A percentile compares a stretch with the other conserved stretches of the same genome.
These are phyloP conservation scores for Aegilops bicornis DNA, from an alignment of 176 grass and related monocot genomes.

Conservation along the genomic window DNA sequence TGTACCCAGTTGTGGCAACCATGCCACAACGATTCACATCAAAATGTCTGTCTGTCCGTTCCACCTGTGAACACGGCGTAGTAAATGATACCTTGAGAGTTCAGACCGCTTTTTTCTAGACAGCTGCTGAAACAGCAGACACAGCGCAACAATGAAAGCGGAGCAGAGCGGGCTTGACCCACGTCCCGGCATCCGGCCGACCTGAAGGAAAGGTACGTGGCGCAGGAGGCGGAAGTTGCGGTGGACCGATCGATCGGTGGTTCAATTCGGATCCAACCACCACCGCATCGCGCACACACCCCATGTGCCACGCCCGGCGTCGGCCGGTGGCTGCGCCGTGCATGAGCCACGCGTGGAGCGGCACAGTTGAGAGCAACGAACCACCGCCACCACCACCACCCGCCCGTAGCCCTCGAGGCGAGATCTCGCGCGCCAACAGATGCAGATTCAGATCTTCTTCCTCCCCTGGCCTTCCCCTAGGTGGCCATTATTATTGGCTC, in stretches of 20 bases:
- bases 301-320: background rate
- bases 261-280: conserved; percentile 16
- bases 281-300: background rate
- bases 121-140: background rate
- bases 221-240: background rate
- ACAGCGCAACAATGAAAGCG: background rate
- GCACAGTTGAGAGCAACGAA: background rate
- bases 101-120: too few relatives aligned
- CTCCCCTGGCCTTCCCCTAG: background rate
- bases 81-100: background rate
- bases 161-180: too few relatives aligned
- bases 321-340: background rate
- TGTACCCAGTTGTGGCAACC: background rate
- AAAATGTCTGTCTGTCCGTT: background rate
- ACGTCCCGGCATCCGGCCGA: background rate
- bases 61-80: background rate
- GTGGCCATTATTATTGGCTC: background rate
- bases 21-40: background rate
- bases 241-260: background rate
- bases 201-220: background rate
- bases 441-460: background rate
- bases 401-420: background rate
- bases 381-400: too few relatives aligned
- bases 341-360: background rate
- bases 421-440: conserved; percentile 10